Evolutionary conservation across 768 basidiomycete genomes (phyloP).

Genomic region (Leccinum incarnatum): DNA sequence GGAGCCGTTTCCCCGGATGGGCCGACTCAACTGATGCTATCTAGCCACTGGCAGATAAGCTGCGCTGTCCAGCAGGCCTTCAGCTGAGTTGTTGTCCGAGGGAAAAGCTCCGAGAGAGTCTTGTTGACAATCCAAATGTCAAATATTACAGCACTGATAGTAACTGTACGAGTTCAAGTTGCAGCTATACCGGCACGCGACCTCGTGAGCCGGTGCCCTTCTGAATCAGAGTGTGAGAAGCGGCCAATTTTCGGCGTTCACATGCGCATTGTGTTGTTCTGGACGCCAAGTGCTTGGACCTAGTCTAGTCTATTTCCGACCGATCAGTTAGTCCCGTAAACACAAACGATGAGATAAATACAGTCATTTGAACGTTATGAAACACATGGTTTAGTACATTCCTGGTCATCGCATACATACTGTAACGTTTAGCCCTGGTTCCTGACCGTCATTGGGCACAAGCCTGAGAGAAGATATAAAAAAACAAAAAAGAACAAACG

Average conservation of each 20-base stretch:
- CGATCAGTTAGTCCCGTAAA: too few species aligned
- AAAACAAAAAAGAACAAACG: not conserved
- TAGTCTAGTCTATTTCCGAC: too few species aligned
- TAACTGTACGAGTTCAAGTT: not conserved
- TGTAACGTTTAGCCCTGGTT: not conserved
- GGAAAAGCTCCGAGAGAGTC: too few species aligned
- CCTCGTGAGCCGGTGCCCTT: too few species aligned
- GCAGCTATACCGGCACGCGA: not conserved
- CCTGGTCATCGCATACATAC: not conserved
- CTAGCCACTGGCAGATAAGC: too few species aligned
- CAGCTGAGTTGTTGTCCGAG: too few species aligned
- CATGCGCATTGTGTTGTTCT: too few species aligned
- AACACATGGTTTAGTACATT: not conserved
- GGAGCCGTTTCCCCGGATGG: not conserved
- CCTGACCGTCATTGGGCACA: not conserved
- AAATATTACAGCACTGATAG: not conserved
- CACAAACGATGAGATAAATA: not conserved
- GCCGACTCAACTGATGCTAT: not conserved
- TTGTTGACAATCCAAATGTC: not conserved
- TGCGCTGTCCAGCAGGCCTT: too few species aligned
- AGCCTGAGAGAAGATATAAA: not conserved
- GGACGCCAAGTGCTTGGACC: too few species aligned
- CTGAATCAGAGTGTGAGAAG: too few species aligned
- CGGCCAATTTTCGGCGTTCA: too few species aligned
- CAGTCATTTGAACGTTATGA: not conserved